Percentiles rank a stretch among this genome's conserved stretches.
Conservation (phyloP, 768 basidiomycete species). For the Termitomyces sp. region DNA sequence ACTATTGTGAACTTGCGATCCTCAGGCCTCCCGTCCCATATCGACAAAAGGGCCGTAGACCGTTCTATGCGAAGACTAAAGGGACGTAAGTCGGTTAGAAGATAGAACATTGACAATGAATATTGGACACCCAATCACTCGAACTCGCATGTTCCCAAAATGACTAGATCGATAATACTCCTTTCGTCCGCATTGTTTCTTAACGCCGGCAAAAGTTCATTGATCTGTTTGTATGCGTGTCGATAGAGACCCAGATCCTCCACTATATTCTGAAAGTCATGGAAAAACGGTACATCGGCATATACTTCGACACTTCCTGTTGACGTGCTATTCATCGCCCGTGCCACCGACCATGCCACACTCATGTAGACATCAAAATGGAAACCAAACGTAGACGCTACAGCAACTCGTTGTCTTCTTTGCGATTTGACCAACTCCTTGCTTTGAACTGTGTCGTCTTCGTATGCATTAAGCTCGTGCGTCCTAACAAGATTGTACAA, state of each 20-base stretch:
- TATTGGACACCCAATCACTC: slow-evolving; percentile 21
- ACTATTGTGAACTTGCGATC: no score
- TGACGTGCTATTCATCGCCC: slow-evolving; percentile 17
- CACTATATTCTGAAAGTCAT: slow-evolving; percentile 26
- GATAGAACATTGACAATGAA: neutral
- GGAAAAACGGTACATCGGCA: slow-evolving; percentile 23
- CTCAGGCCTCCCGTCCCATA: no score
- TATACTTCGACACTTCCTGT: slow-evolving; percentile 24
- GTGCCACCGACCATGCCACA: slow-evolving; percentile 26
- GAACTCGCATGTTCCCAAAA: slow-evolving; percentile 41
- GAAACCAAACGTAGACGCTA: slow-evolving; percentile 28
- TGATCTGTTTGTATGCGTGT: slow-evolving; percentile 18
- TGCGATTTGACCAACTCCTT: slow-evolving; percentile 1
- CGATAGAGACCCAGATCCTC: slow-evolving; percentile 25
- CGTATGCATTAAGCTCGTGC: neutral
- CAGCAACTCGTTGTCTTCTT: slow-evolving; percentile 22
- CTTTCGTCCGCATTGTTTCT: slow-evolving; percentile 12
- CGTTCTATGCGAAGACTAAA: no score
- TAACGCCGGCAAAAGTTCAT: slow-evolving; percentile 22
- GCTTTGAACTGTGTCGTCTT: neutral
- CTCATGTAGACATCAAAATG: slow-evolving; percentile 35
- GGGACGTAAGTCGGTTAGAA: no score
- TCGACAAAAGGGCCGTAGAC: no score
- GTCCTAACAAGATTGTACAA: neutral
- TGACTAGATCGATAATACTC: slow-evolving; percentile 29